Conservation (phyloP, 2,329 filamentous ascomycete species). For the Colletotrichum nymphaeae region DNA sequence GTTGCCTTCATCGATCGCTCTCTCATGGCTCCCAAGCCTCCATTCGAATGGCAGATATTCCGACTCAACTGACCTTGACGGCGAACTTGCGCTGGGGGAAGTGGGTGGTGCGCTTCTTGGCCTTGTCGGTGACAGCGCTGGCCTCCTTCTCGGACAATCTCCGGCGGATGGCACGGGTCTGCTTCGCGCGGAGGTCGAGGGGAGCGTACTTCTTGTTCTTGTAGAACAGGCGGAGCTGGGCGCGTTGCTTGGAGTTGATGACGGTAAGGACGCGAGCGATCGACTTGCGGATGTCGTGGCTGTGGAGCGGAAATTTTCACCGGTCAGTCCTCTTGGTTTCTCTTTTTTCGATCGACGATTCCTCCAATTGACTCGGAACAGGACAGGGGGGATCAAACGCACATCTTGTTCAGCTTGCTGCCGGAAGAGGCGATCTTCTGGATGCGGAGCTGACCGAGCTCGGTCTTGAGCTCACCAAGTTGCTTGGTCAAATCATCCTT, state of each 20-base stretch:
- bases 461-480: slow-evolving; percentile 93
- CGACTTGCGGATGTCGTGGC: slow-evolving; percentile 99
- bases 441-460: slow-evolving; percentile 95
- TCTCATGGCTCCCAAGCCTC: neutral
- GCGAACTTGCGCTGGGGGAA: slow-evolving; percentile 99
- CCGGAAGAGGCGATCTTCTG: slow-evolving; percentile 98
- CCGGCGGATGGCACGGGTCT: slow-evolving; percentile 97
- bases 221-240: slow-evolving; percentile 99
- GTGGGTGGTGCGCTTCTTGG: slow-evolving; percentile 94
- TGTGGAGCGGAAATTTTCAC: slow-evolving; percentile 50
- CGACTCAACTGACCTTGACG: slow-evolving; percentile 80
- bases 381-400: slow-evolving; percentile 53
- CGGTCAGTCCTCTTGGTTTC: slow-evolving; percentile 27
- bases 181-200: slow-evolving; percentile 97
- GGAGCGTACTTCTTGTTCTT: slow-evolving; percentile 99
- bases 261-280: slow-evolving; percentile 98
- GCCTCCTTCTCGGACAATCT: slow-evolving; percentile 93
- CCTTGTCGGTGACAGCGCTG: slow-evolving; percentile 87
- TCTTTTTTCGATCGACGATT: slow-evolving; percentile 20
- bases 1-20: too few species aligned
- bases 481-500: slow-evolving; percentile 98
- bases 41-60: neutral
- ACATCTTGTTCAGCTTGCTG: slow-evolving; percentile 98
- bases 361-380: slow-evolving; percentile 24
- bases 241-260: slow-evolving; percentile 99